phyloP scores from a whole-genome alignment of 768 basidiomycete species.

The Phanerochaete carnosa region DNA sequence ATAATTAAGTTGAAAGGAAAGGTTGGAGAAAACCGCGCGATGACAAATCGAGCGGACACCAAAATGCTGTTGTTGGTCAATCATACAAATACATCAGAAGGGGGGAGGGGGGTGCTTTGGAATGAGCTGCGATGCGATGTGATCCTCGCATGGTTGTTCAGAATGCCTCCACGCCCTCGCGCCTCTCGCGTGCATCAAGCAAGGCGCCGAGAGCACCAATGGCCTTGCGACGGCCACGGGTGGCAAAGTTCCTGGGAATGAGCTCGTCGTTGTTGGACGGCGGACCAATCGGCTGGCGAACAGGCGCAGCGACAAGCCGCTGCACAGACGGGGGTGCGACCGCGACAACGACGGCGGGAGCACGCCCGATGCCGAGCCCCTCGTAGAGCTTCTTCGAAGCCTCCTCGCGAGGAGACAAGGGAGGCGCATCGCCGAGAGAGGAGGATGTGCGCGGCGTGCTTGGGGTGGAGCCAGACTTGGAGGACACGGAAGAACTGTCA shows the following conservation, averaged over 20 bases:
- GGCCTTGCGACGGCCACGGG: slow-evolving; percentile 79
- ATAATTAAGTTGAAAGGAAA: slow-evolving; percentile 17
- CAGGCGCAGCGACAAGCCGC: slow-evolving; percentile 57
- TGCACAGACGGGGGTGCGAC: slow-evolving; percentile 35
- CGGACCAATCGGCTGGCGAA: slow-evolving; percentile 85
- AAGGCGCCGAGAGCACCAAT: slow-evolving; percentile 78
- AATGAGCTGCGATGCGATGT: neutral
- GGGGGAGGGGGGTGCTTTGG: neutral
- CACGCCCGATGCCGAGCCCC: slow-evolving; percentile 80
- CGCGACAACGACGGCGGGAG: slow-evolving; percentile 36
- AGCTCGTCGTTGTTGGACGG: slow-evolving; percentile 85
- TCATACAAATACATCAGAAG: slow-evolving; percentile 14
- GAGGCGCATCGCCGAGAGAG: slow-evolving; percentile 41
- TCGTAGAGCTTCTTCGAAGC: slow-evolving; percentile 85
- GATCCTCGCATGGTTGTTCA: slow-evolving; percentile 25
- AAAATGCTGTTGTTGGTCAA: slow-evolving; percentile 16
- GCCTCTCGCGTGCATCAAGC: slow-evolving; percentile 77
- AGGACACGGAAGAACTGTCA: slow-evolving; percentile 54
- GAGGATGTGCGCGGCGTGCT: slow-evolving; percentile 72
- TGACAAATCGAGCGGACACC: slow-evolving; percentile 6
- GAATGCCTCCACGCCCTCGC: slow-evolving; percentile 71
- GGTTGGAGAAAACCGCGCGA: slow-evolving; percentile 13
- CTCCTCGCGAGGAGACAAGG: slow-evolving; percentile 84
- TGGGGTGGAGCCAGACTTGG: slow-evolving; percentile 55
- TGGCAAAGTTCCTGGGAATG: slow-evolving; percentile 85